These are phyloP conservation scores for Podila epicladia DNA, from an alignment of 192 early-diverging fungal genomes.

Conservation along the genomic window DNA sequence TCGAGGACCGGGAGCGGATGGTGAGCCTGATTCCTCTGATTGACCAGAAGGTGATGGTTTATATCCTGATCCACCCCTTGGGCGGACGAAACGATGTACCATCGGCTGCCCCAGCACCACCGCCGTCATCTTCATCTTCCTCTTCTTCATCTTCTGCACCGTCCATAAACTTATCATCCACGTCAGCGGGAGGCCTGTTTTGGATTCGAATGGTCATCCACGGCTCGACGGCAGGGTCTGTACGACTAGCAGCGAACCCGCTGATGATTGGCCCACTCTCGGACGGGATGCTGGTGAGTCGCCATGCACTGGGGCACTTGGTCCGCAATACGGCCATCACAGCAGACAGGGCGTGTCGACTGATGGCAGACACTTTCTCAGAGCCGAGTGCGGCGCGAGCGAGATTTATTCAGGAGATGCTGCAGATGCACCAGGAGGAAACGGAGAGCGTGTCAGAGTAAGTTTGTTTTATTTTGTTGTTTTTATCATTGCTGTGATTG, in stretches of 20 bases:
- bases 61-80: slow-evolving; percentile 77
- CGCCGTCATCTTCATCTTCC: neutral
- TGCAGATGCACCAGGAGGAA: slow-evolving; percentile 36
- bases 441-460: slow-evolving; percentile 27
- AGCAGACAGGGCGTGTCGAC: slow-evolving; percentile 64
- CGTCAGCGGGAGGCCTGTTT: slow-evolving; percentile 69
- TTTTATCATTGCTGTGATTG: neutral
- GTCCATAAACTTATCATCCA: neutral
- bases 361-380: slow-evolving; percentile 59
- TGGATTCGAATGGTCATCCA: slow-evolving; percentile 69
- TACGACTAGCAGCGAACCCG: slow-evolving; percentile 56
- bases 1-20: slow-evolving; percentile 69
- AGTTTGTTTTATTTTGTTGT: neutral
- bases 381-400: slow-evolving; percentile 40
- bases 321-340: slow-evolving; percentile 78
- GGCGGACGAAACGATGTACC: slow-evolving; percentile 31
- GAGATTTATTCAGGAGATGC: slow-evolving; percentile 39
- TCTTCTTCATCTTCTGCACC: neutral
- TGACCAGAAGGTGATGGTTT: slow-evolving; percentile 63
- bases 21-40: slow-evolving; percentile 26
- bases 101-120: neutral
- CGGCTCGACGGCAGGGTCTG: slow-evolving; percentile 31
- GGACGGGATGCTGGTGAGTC: slow-evolving; percentile 77
- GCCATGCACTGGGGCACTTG: slow-evolving; percentile 72
- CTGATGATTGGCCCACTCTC: slow-evolving; percentile 77